These are phyloP conservation scores for Clausena lansium DNA, from an alignment of 345 rosid species.

Conservation along the genomic window DNA sequence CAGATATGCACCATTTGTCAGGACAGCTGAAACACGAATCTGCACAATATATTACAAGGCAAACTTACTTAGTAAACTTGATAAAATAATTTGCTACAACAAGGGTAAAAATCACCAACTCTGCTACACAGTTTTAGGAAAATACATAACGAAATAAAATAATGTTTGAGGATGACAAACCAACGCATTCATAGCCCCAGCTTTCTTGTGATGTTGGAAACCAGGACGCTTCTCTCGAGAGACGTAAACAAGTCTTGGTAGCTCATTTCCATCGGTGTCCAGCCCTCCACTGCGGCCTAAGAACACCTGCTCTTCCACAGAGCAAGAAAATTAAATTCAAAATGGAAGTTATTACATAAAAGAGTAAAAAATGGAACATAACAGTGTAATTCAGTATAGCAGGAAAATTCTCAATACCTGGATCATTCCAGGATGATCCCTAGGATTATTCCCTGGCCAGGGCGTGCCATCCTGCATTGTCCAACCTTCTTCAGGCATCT, in stretches of 20 bases:
- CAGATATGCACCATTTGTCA: constrained; percentile 97
- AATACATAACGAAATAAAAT: neutral
- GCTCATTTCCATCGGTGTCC: constrained; percentile 97
- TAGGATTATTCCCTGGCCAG: constrained; percentile 98
- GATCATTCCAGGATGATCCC: constrained; percentile 99
- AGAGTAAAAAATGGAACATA: neutral
- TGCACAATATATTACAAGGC: constrained; percentile 36
- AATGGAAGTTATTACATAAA: constrained; percentile 7
- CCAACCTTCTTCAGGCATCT: constrained; percentile 99
- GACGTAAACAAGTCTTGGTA: constrained; percentile 98
- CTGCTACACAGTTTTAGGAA: neutral
- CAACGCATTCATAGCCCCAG: constrained; percentile 99
- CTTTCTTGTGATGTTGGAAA: constrained; percentile 99
- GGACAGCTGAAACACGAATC: constrained; percentile 99
- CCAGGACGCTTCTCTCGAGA: constrained; percentile 99
- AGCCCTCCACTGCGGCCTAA: constrained; percentile 98
- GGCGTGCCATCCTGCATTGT: constrained; percentile 99
- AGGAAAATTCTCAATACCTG: constrained; percentile 46
- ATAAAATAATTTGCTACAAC: neutral
- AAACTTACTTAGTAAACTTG: constrained; percentile 17
- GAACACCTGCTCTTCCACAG: constrained; percentile 60
- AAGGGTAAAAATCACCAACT: neutral
- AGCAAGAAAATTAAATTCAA: neutral
- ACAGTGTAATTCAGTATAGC: neutral
- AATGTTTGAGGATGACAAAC: constrained; percentile 42